These are phyloP conservation scores for Penicillium cosmopolitanum DNA, from an alignment of 495 filamentous ascomycete genomes.

Conservation along the genomic window DNA sequence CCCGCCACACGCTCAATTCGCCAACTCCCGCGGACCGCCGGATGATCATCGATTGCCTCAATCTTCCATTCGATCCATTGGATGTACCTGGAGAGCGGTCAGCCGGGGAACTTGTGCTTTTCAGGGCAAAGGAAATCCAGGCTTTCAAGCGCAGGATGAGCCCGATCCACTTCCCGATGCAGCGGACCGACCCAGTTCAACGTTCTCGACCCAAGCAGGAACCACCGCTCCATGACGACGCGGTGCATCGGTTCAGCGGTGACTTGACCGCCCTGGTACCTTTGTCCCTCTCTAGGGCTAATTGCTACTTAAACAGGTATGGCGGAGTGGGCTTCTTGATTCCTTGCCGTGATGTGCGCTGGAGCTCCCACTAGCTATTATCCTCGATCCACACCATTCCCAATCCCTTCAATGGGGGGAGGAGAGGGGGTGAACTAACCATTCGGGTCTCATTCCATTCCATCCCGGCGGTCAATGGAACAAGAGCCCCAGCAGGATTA, in stretches of 20 bases:
- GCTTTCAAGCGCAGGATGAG: slow-evolving; percentile 8
- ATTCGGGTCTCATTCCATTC: slow-evolving; percentile 24
- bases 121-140: slow-evolving; percentile 5
- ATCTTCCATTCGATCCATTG: slow-evolving; percentile 15
- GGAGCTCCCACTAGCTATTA: slow-evolving; percentile 3
- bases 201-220: slow-evolving; percentile 36
- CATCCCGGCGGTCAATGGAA: slow-evolving; percentile 3
- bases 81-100: slow-evolving; percentile 18
- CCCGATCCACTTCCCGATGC: slow-evolving; percentile 38
- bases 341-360: slow-evolving; percentile 16
- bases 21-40: slow-evolving; percentile 10
- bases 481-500: background rate
- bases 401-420: slow-evolving; percentile 27
- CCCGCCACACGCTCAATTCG: slow-evolving; percentile 10
- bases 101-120: slow-evolving; percentile 19
- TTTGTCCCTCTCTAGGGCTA: slow-evolving; percentile 4
- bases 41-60: slow-evolving; percentile 30
- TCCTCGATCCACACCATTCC: slow-evolving; percentile 31
- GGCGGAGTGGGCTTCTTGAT: background rate
- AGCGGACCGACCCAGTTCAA: slow-evolving; percentile 38
- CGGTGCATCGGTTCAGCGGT: slow-evolving; percentile 24
- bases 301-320: slow-evolving; percentile 3
- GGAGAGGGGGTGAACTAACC: background rate
- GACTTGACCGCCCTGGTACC: slow-evolving; percentile 32
- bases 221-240: slow-evolving; percentile 17